These are phyloP conservation scores for Coemansia sp. DNA, from an alignment of 192 early-diverging fungal genomes.

Conservation along the genomic window DNA sequence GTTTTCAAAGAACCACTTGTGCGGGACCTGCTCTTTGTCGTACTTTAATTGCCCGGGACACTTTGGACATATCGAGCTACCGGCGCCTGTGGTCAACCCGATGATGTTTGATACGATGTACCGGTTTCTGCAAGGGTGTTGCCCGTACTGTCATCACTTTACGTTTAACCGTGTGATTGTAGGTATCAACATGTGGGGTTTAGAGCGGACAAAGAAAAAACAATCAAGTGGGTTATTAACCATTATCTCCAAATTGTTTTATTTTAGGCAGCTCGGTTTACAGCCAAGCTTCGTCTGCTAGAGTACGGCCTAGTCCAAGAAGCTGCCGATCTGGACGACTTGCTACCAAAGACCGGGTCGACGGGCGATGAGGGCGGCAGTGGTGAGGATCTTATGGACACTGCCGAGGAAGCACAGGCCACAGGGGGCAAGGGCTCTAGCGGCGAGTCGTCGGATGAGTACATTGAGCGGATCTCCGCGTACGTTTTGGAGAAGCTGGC, in stretches of 20 bases:
- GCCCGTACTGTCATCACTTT: constrained; percentile 88
- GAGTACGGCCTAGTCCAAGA: constrained; percentile 84
- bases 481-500: constrained; percentile 56
- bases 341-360: constrained; percentile 42
- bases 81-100: constrained; percentile 85
- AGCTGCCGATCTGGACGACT: constrained; percentile 75
- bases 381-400: constrained; percentile 6
- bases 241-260: background rate
- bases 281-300: constrained; percentile 79
- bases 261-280: constrained; percentile 52
- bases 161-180: constrained; percentile 46
- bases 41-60: constrained; percentile 89
- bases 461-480: constrained; percentile 60
- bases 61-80: constrained; percentile 95
- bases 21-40: constrained; percentile 78
- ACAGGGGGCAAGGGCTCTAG: constrained; percentile 5
- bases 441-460: constrained; percentile 52
- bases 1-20: constrained; percentile 74
- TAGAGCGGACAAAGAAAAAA: background rate
- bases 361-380: constrained; percentile 50
- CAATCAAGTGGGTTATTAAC: background rate
- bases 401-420: background rate
- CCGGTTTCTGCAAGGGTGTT: constrained; percentile 78
- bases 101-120: constrained; percentile 93
- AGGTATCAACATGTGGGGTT: constrained; percentile 5